Conservation (phyloP, 257 asterid species). For the Solanum phureja region DNA sequence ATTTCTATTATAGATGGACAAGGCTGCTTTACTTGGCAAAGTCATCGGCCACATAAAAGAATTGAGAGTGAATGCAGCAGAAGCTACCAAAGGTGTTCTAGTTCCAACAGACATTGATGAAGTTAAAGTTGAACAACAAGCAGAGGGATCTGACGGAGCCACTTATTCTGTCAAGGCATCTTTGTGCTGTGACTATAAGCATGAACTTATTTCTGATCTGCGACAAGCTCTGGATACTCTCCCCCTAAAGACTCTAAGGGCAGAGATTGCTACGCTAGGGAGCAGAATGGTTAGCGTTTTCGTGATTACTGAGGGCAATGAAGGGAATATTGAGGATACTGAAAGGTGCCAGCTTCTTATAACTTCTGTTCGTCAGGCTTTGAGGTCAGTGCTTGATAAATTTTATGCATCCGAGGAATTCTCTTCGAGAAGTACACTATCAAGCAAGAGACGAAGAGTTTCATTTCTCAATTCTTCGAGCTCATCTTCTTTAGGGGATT, state of each 20-base stretch:
- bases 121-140: constrained; percentile 48
- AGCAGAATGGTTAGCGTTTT: constrained; percentile 63
- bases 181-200: constrained; percentile 65
- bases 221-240: constrained; percentile 52
- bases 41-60: constrained; percentile 53
- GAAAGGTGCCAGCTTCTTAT: constrained; percentile 29
- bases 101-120: constrained; percentile 69
- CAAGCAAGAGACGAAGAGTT: constrained; percentile 56
- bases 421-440: constrained; percentile 35
- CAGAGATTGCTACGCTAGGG: constrained; percentile 77
- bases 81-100: constrained; percentile 47
- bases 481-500: constrained; percentile 36
- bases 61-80: constrained; percentile 30
- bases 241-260: constrained; percentile 41
- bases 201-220: constrained; percentile 51
- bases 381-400: constrained; percentile 67
- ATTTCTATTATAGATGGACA: constrained; percentile 52
- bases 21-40: constrained; percentile 74
- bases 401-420: constrained; percentile 78
- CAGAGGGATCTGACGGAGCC: constrained; percentile 17
- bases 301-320: constrained; percentile 29
- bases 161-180: constrained; percentile 47
- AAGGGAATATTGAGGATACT: constrained; percentile 6
- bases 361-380: constrained; percentile 39
- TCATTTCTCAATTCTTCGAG: constrained; percentile 35